phyloP scores from a whole-genome alignment of 345 rosid genomes.

The Salix viminalis region DNA sequence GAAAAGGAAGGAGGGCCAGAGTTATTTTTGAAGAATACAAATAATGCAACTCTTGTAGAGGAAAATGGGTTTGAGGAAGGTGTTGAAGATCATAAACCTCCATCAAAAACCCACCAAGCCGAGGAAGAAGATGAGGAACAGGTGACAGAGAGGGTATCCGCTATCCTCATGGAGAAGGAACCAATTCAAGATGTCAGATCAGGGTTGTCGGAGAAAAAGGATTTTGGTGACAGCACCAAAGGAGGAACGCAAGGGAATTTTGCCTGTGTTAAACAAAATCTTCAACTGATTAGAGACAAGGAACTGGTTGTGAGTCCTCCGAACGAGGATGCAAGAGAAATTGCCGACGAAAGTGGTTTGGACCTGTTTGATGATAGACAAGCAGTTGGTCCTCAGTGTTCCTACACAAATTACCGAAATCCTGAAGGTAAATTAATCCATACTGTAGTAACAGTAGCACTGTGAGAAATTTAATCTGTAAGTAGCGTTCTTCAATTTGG shows the following conservation, averaged over 20 bases:
- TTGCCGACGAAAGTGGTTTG: slow-evolving; percentile 15
- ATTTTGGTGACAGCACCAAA: slow-evolving; percentile 1
- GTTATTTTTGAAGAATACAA: background rate
- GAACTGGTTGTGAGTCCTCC: background rate
- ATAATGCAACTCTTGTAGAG: background rate
- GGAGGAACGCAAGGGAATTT: background rate
- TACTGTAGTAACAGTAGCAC: too few relatives aligned
- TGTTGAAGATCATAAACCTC: background rate
- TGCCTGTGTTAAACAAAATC: background rate
- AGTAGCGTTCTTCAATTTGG: too few relatives aligned
- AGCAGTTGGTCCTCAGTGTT: slow-evolving; percentile 6
- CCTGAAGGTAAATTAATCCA: slow-evolving; percentile 17
- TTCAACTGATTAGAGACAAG: slow-evolving; percentile 1
- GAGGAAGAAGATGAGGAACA: background rate
- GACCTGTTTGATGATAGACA: slow-evolving; percentile 10
- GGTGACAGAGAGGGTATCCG: slow-evolving; percentile 15
- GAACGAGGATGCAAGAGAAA: slow-evolving; percentile 25
- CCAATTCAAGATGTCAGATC: slow-evolving; percentile 33
- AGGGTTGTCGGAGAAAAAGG: slow-evolving; percentile 47
- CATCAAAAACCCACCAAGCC: background rate
- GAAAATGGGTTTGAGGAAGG: slow-evolving; percentile 7
- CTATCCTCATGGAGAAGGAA: slow-evolving; percentile 12
- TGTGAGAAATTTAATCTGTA: too few relatives aligned
- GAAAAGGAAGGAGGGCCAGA: too few relatives aligned
- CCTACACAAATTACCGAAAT: background rate